These are phyloP conservation scores for Microsporum ferrugineum DNA, from an alignment of 2,329 filamentous ascomycete genomes.

Conservation along the genomic window DNA sequence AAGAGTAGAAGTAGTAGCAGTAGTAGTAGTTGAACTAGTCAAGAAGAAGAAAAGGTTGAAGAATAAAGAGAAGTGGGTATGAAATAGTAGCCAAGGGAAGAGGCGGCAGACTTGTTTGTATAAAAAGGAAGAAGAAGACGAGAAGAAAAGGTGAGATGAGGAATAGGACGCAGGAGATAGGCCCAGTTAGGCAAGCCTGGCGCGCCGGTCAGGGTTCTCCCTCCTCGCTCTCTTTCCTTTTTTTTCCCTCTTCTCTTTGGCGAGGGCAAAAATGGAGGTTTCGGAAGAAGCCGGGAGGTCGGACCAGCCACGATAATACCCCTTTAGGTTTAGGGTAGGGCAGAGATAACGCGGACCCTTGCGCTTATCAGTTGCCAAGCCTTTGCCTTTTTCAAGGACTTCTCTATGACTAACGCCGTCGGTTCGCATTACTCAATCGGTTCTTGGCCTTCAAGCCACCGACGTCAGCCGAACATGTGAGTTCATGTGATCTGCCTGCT, in stretches of 20 bases:
- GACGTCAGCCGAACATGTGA: background rate
- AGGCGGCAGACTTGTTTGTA: background rate
- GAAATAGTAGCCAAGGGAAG: background rate
- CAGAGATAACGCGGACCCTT: background rate
- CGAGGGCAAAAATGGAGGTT: background rate
- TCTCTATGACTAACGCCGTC: background rate
- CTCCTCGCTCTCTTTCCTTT: no score
- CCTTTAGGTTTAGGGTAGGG: background rate
- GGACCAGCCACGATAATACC: slow-evolving; percentile 1
- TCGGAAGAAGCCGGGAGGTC: background rate
- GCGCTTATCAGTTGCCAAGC: slow-evolving; percentile 3
- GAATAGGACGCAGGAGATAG: background rate
- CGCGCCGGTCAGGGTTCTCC: background rate
- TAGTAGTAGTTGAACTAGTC: background rate
- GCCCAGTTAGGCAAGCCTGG: slow-evolving; percentile 1
- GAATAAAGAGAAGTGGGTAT: background rate
- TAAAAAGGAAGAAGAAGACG: background rate
- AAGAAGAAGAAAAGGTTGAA: background rate
- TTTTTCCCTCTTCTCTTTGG: background rate
- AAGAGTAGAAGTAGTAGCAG: background rate
- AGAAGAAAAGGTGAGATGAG: background rate
- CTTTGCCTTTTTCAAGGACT: background rate
- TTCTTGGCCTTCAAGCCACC: no score
- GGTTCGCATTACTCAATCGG: no score
- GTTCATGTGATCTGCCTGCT: background rate